Conservation (phyloP, 2,329 filamentous ascomycete genomes). For the Aspergillus brasiliensis region DNA sequence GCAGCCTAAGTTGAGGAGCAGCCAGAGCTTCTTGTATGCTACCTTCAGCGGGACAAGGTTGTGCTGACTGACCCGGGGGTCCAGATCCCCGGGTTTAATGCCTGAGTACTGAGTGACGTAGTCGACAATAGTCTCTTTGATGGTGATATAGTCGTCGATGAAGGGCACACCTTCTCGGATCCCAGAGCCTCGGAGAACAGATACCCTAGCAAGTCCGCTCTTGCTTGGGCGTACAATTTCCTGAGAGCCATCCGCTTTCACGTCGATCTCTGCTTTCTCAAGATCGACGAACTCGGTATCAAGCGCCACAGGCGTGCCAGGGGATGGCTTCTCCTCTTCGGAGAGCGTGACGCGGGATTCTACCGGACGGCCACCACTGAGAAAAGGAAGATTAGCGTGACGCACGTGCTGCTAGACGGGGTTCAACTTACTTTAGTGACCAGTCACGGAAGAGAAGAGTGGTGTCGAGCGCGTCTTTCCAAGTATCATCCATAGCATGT, state of each 20-base stretch:
- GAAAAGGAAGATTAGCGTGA: no score
- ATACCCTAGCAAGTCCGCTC: conserved; percentile 89
- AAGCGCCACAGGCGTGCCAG: conserved; percentile 78
- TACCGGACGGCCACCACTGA: conserved; percentile 39
- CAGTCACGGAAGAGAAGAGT: conserved; percentile 79
- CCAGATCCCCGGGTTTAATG: conserved; percentile 82
- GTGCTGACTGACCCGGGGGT: conserved; percentile 74
- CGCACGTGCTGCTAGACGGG: not conserved
- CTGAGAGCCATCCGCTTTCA: conserved; percentile 89
- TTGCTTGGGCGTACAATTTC: conserved; percentile 90
- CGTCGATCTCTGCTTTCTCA: conserved; percentile 90
- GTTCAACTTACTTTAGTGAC: conserved; percentile 49
- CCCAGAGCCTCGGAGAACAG: conserved; percentile 78
- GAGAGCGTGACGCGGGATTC: conserved; percentile 43
- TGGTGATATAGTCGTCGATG: conserved; percentile 95
- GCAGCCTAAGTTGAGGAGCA: conserved; percentile 90
- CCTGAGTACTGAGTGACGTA: conserved; percentile 94
- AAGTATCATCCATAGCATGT: conserved; percentile 79
- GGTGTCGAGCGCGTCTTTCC: conserved; percentile 83
- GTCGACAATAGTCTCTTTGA: conserved; percentile 88
- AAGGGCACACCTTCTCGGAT: conserved; percentile 80
- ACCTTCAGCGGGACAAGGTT: conserved; percentile 85
- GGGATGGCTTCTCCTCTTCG: conserved; percentile 65
- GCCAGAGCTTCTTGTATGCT: conserved; percentile 97
- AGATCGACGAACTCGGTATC: conserved; percentile 96